A percentile compares a stretch with the other conserved stretches of the same genome.
Evolutionary conservation across 306 rosid species (phyloP).

Genomic region (Dicorynia guianensis): DNA sequence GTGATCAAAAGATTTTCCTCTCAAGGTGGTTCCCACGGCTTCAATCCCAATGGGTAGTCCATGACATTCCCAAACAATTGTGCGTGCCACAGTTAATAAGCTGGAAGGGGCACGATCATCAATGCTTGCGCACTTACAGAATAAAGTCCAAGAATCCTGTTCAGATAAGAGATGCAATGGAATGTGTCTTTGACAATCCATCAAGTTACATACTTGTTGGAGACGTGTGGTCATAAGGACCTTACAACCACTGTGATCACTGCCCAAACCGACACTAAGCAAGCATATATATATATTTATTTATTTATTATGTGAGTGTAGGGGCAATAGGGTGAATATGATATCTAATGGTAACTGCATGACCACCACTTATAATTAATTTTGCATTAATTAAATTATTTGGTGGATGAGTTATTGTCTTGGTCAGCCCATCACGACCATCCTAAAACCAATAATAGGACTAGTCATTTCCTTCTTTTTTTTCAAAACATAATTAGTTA

Average conservation of each 20-base stretch:
- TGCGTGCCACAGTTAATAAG: not conserved
- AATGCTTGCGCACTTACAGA: not conserved
- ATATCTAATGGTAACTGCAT: too few species aligned
- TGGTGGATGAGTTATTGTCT: too few species aligned
- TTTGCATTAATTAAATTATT: too few species aligned
- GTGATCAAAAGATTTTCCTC: not conserved
- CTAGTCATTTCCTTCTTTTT: too few species aligned
- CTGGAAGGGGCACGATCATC: not conserved
- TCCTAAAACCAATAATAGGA: too few species aligned
- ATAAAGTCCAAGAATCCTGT: constrained; percentile 1
- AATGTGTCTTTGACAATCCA: not conserved
- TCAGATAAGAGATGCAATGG: not conserved
- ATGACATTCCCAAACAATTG: constrained; percentile 4
- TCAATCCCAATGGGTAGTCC: constrained; percentile 20
- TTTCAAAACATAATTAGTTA: too few species aligned
- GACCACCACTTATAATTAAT: too few species aligned
- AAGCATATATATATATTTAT: too few species aligned
- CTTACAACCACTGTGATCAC: not conserved
- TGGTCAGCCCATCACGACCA: too few species aligned
- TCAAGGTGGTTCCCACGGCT: constrained; percentile 1
- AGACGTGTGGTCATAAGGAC: not conserved
- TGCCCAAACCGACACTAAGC: too few species aligned
- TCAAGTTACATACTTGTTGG: not conserved
- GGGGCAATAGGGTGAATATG: too few species aligned
- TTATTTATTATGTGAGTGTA: too few species aligned